phyloP scores from a whole-genome alignment of 441 rosid genomes.

The Heliophila coronopifolia region DNA sequence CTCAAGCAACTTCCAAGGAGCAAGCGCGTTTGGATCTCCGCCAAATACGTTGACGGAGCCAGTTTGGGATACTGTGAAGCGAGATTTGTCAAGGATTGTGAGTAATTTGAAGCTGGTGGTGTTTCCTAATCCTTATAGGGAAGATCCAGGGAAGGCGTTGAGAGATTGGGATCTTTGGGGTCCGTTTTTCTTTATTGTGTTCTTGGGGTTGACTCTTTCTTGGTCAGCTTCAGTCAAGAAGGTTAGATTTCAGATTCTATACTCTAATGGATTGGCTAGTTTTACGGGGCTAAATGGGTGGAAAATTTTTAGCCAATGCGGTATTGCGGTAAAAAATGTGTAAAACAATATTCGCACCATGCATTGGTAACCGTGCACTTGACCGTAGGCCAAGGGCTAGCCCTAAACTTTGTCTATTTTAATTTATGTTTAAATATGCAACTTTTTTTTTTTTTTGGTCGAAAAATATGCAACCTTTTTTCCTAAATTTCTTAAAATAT shows the following conservation, averaged over 20 bases:
- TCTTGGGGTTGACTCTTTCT: constrained; percentile 78
- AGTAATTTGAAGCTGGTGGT: constrained; percentile 94
- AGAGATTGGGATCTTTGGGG: constrained; percentile 99
- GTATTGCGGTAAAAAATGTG: not conserved
- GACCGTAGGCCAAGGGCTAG: too few species aligned
- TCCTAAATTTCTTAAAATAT: too few species aligned
- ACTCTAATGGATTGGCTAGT: not conserved
- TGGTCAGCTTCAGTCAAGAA: constrained; percentile 68
- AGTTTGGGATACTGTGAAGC: constrained; percentile 90
- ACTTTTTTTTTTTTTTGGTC: too few species aligned
- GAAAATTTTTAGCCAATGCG: too few species aligned
- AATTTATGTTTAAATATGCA: too few species aligned
- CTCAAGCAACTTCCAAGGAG: constrained; percentile 19
- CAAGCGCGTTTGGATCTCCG: constrained; percentile 58
- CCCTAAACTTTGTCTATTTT: too few species aligned
- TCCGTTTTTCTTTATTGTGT: constrained; percentile 88
- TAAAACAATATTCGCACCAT: too few species aligned
- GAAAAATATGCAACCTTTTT: too few species aligned
- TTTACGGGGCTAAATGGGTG: not conserved
- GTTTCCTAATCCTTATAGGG: constrained; percentile 81
- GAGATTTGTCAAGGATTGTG: constrained; percentile 88
- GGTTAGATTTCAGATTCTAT: constrained; percentile 27
- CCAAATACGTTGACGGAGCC: constrained; percentile 92
- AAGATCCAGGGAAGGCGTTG: constrained; percentile 89
- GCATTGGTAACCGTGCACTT: too few species aligned